These are phyloP conservation scores for Byssoonygena ceratinophila DNA, from an alignment of 2,329 filamentous ascomycete genomes.

Conservation along the genomic window DNA sequence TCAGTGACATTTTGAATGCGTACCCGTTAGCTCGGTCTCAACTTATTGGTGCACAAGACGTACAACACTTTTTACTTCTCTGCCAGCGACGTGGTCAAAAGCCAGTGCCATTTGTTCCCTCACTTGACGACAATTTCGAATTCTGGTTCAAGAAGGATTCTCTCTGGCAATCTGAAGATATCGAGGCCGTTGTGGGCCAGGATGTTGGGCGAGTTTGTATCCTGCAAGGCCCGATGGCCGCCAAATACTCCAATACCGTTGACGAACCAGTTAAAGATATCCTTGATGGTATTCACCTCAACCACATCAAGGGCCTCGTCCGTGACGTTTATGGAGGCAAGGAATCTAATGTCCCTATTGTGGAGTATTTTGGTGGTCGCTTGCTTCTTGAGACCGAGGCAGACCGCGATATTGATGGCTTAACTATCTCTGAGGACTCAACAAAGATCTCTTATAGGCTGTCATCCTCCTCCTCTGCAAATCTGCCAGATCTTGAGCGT, in stretches of 20 bases:
- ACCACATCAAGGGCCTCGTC: slow-evolving; percentile 71
- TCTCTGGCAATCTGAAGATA: slow-evolving; percentile 95
- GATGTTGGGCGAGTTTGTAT: slow-evolving; percentile 96
- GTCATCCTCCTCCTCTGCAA: slow-evolving; percentile 60
- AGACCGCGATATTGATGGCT: slow-evolving; percentile 69
- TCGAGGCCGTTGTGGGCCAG: slow-evolving; percentile 89
- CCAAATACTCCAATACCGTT: slow-evolving; percentile 74
- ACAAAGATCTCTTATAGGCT: slow-evolving; percentile 77
- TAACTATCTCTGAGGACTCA: slow-evolving; percentile 69
- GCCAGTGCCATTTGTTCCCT: slow-evolving; percentile 88
- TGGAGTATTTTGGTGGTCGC: slow-evolving; percentile 94
- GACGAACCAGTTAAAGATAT: slow-evolving; percentile 96
- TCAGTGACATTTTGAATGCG: slow-evolving; percentile 66
- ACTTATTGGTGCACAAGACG: slow-evolving; percentile 95
- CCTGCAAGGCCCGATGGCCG: slow-evolving; percentile 86
- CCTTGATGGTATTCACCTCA: slow-evolving; percentile 76
- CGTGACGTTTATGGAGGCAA: slow-evolving; percentile 70
- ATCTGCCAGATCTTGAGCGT: slow-evolving; percentile 65
- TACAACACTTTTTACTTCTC: slow-evolving; percentile 88
- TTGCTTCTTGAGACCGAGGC: slow-evolving; percentile 57
- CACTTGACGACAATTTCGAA: slow-evolving; percentile 94
- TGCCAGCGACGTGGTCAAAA: slow-evolving; percentile 90
- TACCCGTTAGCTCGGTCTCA: slow-evolving; percentile 83
- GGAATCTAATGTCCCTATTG: slow-evolving; percentile 62
- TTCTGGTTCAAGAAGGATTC: slow-evolving; percentile 99